Percentiles rank a stretch among this genome's conserved stretches.
Evolutionary conservation across 306 rosid species (phyloP).

Genomic region (Quercus gilva): DNA sequence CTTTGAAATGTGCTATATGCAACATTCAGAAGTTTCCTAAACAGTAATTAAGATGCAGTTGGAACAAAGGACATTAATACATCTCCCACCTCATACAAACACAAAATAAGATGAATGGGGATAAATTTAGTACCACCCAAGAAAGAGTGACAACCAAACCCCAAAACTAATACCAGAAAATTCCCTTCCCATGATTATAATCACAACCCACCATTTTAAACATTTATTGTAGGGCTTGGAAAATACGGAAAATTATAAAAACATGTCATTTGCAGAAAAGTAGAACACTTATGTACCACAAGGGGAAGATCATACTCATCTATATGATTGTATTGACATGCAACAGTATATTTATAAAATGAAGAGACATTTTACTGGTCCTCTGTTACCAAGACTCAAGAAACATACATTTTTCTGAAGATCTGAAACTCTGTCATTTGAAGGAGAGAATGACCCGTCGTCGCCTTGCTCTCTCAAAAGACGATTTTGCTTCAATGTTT

Average conservation of each 20-base stretch:
- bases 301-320: not conserved
- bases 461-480: constrained; percentile 66
- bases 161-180: not conserved
- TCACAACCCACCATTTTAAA: not conserved
- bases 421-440: constrained; percentile 41
- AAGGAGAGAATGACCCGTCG: constrained; percentile 50
- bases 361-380: not conserved
- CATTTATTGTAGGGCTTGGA: not conserved
- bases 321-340: not conserved
- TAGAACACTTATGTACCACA: not conserved
- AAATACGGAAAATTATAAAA: not conserved
- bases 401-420: constrained; percentile 49
- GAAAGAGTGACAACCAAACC: not conserved
- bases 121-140: not conserved
- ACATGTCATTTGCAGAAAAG: not conserved
- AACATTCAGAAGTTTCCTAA: not conserved
- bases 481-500: constrained; percentile 96
- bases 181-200: not conserved
- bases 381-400: constrained; percentile 3
- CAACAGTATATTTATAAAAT: not conserved
- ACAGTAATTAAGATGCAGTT: not conserved
- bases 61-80: not conserved
- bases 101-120: not conserved
- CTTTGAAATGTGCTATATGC: not conserved
- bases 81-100: not conserved